phyloP scores from a whole-genome alignment of 2,329 filamentous ascomycete species.

The Mariannaea elegans region DNA sequence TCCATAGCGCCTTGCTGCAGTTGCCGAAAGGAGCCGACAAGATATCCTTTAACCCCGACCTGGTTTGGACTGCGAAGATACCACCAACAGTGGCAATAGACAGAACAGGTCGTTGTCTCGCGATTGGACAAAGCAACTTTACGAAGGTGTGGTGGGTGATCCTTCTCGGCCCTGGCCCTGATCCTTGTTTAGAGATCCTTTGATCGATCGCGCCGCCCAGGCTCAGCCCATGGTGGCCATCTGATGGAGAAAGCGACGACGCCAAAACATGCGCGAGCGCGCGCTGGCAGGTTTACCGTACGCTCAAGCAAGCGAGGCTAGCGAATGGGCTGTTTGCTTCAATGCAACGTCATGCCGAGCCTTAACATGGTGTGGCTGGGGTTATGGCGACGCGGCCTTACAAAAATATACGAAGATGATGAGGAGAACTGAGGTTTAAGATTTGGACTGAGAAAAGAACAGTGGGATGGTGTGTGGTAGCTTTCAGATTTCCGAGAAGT shows the following conservation, averaged over 20 bases:
- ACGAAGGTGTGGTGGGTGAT: constrained; percentile 1
- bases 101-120: not conserved
- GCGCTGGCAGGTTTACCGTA: not conserved
- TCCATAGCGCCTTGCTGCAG: not conserved
- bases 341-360: constrained; percentile 16
- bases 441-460: not conserved
- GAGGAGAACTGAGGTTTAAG: not conserved
- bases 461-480: not conserved
- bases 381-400: constrained; percentile 15
- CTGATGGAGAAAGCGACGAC: not conserved
- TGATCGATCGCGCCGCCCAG: constrained; percentile 14
- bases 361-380: constrained; percentile 16
- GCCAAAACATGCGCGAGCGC: not conserved
- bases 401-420: constrained; percentile 1
- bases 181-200: constrained; percentile 12
- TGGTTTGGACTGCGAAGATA: not conserved
- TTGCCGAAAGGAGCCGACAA: not conserved
- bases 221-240: constrained; percentile 1
- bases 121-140: constrained; percentile 11
- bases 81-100: not conserved
- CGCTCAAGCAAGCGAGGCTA: not conserved
- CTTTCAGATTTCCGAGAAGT: too few relatives aligned
- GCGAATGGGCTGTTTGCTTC: constrained; percentile 4
- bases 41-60: not conserved
- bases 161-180: not conserved